phyloP scores from a whole-genome alignment of 2,329 filamentous ascomycete species.

The Exophiala phaeomuriformis region DNA sequence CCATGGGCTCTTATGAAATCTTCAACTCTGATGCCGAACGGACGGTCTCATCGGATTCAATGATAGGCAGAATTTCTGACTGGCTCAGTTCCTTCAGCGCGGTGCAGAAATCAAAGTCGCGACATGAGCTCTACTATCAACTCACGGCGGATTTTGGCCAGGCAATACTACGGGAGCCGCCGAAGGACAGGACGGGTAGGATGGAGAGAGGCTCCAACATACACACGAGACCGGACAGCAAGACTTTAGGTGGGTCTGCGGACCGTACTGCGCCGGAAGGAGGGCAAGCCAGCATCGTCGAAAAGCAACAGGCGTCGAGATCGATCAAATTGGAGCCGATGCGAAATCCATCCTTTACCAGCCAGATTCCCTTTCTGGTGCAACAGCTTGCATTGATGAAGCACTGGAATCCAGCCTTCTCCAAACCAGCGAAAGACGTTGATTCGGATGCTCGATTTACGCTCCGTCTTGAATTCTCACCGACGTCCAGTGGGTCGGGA shows the following conservation, averaged over 20 bases:
- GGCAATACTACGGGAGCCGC: conserved; percentile 6
- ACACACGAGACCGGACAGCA: not conserved
- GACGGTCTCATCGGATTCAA: not conserved
- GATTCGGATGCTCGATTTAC: conserved; percentile 2
- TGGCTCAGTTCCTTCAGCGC: not conserved
- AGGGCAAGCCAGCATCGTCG: not conserved
- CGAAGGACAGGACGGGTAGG: not conserved
- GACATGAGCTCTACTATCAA: conserved; percentile 8
- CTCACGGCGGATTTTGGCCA: conserved; percentile 12
- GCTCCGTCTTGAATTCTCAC: conserved; percentile 12
- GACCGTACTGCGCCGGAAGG: too few species aligned
- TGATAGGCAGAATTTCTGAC: conserved; percentile 1
- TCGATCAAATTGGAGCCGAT: not conserved
- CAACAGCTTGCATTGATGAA: conserved; percentile 11
- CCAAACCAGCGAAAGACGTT: not conserved
- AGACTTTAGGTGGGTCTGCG: too few species aligned
- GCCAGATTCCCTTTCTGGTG: conserved; percentile 5
- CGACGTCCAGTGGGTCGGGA: not conserved
- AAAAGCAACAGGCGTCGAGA: not conserved
- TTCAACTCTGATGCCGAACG: not conserved
- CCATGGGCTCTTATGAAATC: not conserved
- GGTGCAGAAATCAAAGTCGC: not conserved
- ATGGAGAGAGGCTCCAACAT: not conserved
- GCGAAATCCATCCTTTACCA: not conserved
- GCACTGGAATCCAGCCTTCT: not conserved